Percentiles rank a stretch among this genome's conserved stretches.
Evolutionary conservation across 1,284 basidiomycete genomes (phyloP).

Genomic region (Ceratobasidium theobromae): DNA sequence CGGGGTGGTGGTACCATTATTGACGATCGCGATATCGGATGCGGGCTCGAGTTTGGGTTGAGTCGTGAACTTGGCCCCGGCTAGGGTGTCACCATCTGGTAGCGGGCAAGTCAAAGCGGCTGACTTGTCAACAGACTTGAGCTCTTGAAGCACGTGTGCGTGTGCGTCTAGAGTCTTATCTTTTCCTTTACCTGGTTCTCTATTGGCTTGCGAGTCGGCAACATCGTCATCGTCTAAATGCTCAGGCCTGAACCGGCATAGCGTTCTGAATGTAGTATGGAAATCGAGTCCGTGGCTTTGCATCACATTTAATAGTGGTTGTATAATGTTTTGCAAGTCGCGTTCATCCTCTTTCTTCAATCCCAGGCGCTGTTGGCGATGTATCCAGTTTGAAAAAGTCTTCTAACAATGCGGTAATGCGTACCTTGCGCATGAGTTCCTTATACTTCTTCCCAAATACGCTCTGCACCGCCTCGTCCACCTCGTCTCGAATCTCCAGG

Average conservation of each 20-base stretch:
- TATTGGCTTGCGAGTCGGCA: not conserved
- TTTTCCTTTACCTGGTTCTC: not conserved
- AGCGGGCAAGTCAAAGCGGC: not conserved
- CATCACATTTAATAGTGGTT: slow-evolving; percentile 70
- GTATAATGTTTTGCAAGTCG: slow-evolving; percentile 63
- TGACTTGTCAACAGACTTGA: not conserved
- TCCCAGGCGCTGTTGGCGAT: slow-evolving; percentile 65
- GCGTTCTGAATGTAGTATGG: slow-evolving; percentile 73
- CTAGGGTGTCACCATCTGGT: not conserved
- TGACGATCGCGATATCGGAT: not conserved
- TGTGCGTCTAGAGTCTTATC: not conserved
- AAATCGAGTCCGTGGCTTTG: slow-evolving; percentile 75
- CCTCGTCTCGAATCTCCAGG: slow-evolving; percentile 56
- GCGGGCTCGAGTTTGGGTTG: not conserved
- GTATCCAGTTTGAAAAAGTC: not conserved
- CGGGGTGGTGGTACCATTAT: not conserved
- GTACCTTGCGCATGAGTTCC: slow-evolving; percentile 65
- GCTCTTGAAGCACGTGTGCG: not conserved
- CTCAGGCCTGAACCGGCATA: slow-evolving; percentile 63
- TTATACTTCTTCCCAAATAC: slow-evolving; percentile 63
- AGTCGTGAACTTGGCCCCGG: not conserved
- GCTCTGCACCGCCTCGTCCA: slow-evolving; percentile 59
- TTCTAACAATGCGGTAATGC: slow-evolving; percentile 28
- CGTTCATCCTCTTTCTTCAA: slow-evolving; percentile 54
- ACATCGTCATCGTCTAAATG: slow-evolving; percentile 10